Base-by-base conservation (phyloP, 306 rosid species). In the Lagenaria siceraria region DNA sequence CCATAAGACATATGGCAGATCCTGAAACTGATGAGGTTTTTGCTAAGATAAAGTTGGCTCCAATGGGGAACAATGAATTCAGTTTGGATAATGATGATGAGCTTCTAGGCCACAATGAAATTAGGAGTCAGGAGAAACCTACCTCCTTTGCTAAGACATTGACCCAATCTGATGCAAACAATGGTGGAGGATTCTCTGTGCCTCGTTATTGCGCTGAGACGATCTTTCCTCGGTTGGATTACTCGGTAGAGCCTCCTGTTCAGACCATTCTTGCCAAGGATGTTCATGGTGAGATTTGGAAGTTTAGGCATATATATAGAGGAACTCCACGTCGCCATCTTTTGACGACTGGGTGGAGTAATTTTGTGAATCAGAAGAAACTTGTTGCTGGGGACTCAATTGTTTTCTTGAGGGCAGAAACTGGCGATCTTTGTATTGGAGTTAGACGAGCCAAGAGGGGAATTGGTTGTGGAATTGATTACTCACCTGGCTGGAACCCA, bases 321-420 rank as follows among this genome's bases (percentile, higher is more conserved):
- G 99, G 99, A 42, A 96, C 99, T 24, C 99, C 99, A 7, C 90
- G 99, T 54, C 90, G 99, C 63, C 99, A 96, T 72, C 97, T 96
- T 59, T 76, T 96, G 85, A 96, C 99, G 21, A 96, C 98, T 2
- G 99, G 99, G 48, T 96, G 99, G 99, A 96, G 98, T 80, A 90
- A 88, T 86, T 96, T 96, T 62, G 99, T 96, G 80, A 96, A 96
- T 83, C 90, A 86, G 65, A 96, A 96, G 88, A 92, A 89, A 83
- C 99, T 96, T 82, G 97, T 92, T 82, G 99, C 99, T 24, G 99
- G 99, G 55, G 99, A 96, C 80, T 90, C 99, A 0, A 87, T 96
- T 62, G 98, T 96, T 78, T 96, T 96, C 63, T 80, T 96, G 72
- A 86, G 97, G 77, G 90, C 92, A 0, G 93, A 89, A 38, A 92